Conservation (phyloP, 345 rosid genomes). For the Citrus mangshanensis region DNA sequence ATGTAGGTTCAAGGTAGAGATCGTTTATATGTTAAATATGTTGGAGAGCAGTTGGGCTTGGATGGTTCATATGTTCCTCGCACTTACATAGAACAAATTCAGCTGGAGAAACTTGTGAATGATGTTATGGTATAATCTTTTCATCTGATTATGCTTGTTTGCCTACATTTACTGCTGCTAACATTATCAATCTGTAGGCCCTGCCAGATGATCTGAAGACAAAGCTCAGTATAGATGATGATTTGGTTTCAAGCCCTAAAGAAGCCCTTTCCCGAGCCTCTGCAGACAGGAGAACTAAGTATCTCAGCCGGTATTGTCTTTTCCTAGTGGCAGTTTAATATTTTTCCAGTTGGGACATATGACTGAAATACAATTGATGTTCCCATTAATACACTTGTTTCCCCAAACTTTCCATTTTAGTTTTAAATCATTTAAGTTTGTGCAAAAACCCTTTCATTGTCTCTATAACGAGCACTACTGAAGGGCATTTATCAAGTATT, state of each 20-base stretch:
- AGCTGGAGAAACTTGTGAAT: conserved; percentile 93
- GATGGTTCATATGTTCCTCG: conserved; percentile 90
- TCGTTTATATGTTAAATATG: conserved; percentile 61
- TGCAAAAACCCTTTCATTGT: neutral
- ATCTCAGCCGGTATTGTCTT: conserved; percentile 79
- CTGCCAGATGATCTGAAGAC: conserved; percentile 93
- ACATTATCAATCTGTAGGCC: conserved; percentile 57
- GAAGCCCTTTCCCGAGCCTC: conserved; percentile 98
- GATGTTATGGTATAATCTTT: conserved; percentile 82
- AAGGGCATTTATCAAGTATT: neutral
- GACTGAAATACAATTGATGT: neutral
- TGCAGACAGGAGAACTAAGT: conserved; percentile 82
- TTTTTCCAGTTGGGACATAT: neutral
- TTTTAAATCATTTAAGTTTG: neutral
- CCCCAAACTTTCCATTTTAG: neutral
- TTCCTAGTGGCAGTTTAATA: neutral
- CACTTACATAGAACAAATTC: conserved; percentile 96
- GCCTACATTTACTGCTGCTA: conserved; percentile 18
- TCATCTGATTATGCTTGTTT: neutral
- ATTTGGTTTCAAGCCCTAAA: conserved; percentile 83
- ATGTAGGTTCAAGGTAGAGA: conserved; percentile 95
- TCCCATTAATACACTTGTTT: neutral
- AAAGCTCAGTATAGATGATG: conserved; percentile 92
- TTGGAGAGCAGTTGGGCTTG: conserved; percentile 79
- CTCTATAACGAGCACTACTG: neutral